These are phyloP conservation scores for Penicillium hesseltinei DNA, from an alignment of 2,329 filamentous ascomycete genomes.

Conservation along the genomic window DNA sequence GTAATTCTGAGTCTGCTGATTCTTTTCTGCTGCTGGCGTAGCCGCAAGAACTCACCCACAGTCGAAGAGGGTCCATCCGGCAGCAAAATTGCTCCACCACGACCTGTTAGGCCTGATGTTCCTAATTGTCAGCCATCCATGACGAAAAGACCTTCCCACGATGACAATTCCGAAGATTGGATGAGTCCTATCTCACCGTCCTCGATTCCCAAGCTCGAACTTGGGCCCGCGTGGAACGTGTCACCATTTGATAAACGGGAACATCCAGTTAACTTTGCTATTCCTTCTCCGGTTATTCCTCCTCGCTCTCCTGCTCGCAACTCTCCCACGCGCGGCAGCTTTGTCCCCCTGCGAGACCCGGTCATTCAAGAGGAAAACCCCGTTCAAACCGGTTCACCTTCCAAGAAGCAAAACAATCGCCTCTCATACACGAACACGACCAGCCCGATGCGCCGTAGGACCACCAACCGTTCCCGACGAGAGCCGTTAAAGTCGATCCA, in stretches of 20 bases:
- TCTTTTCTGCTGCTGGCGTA: slow-evolving; percentile 38
- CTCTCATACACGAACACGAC: slow-evolving; percentile 30
- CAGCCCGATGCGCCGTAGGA: slow-evolving; percentile 31
- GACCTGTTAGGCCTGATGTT: slow-evolving; percentile 22
- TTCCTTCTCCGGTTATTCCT: slow-evolving; percentile 26
- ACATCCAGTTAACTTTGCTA: slow-evolving; percentile 12
- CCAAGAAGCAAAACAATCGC: slow-evolving; percentile 28
- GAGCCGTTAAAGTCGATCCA: slow-evolving; percentile 39
- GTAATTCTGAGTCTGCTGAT: slow-evolving; percentile 29
- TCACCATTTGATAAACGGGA: slow-evolving; percentile 26
- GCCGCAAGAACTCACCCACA: slow-evolving; percentile 27
- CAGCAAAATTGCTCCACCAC: slow-evolving; percentile 23
- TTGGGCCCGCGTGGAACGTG: slow-evolving; percentile 34
- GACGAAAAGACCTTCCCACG: slow-evolving; percentile 20
- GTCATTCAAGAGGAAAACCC: slow-evolving; percentile 24
- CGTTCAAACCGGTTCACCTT: slow-evolving; percentile 15
- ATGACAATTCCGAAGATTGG: slow-evolving; percentile 23
- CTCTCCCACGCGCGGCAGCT: slow-evolving; percentile 32
- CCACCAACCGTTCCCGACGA: slow-evolving; percentile 31
- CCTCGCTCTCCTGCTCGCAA: slow-evolving; percentile 32
- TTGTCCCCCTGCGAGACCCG: slow-evolving; percentile 24
- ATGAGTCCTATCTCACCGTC: slow-evolving; percentile 25
- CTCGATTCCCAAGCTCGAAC: slow-evolving; percentile 36
- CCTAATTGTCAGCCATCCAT: slow-evolving; percentile 26
- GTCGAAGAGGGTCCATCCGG: slow-evolving; percentile 25